Evolutionary conservation across 2,329 filamentous ascomycete species (phyloP).

Genomic region (Albophoma yamanashiensis): DNA sequence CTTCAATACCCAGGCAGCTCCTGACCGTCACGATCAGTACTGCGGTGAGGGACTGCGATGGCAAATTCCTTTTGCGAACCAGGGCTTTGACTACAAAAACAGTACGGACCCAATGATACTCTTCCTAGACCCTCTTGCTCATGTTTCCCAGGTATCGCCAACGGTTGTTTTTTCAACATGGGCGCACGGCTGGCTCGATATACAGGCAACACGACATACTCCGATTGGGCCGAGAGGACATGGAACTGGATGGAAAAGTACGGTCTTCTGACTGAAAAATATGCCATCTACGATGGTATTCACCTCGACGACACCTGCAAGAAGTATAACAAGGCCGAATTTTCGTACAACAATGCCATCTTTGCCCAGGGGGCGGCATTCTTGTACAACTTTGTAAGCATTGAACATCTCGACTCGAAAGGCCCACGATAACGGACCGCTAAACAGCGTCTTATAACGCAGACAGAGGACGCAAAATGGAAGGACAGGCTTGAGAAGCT

Average conservation of each 20-base stretch:
- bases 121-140: background rate
- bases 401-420: background rate
- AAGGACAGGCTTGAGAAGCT: background rate
- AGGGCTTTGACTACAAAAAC: background rate
- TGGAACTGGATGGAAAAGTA: background rate
- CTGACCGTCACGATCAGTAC: background rate
- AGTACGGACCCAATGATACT: background rate
- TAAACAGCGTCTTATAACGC: background rate
- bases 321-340: background rate
- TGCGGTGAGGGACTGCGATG: background rate
- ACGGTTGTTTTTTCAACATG: background rate
- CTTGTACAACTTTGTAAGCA: background rate
- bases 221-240: background rate
- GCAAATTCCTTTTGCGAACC: background rate
- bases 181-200: background rate
- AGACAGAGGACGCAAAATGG: background rate
- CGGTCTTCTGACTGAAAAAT: background rate
- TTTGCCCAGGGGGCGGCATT: background rate
- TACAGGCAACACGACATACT: background rate
- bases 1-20: background rate
- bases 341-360: background rate
- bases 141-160: background rate
- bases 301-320: background rate
- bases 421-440: background rate
- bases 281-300: background rate